phyloP scores from a whole-genome alignment of 202 grass and related monocot species.

The Zizania palustris region DNA sequence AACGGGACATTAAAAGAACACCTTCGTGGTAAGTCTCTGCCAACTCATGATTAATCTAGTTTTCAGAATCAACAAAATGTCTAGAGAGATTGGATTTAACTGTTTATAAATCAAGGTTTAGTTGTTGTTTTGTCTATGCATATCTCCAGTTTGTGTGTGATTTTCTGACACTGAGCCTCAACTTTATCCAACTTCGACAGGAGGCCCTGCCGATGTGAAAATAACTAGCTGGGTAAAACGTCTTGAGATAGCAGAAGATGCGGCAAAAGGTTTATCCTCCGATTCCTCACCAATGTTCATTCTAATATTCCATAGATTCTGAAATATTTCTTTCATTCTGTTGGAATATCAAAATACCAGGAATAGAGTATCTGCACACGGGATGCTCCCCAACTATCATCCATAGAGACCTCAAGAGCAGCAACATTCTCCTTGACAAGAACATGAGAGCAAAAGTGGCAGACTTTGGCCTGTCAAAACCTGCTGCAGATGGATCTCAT shows the following conservation, averaged over 20 bases:
- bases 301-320: conserved; percentile 33
- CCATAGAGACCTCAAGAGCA: conserved; percentile 96
- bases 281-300: neutral
- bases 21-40: conserved; percentile 67
- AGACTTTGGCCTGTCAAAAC: conserved; percentile 95
- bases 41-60: conserved; percentile 22
- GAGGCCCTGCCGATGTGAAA: conserved; percentile 64
- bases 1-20: conserved; percentile 94
- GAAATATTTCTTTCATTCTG: conserved; percentile 5
- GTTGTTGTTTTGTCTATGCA: neutral
- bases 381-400: conserved; percentile 98
- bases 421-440: conserved; percentile 95
- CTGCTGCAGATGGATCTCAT: conserved; percentile 82
- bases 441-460: conserved; percentile 90
- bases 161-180: neutral
- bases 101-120: neutral
- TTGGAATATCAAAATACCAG: conserved; percentile 47
- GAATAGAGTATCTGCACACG: conserved; percentile 96
- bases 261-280: conserved; percentile 74
- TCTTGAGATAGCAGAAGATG: conserved; percentile 97
- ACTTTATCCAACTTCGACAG: conserved; percentile 40
- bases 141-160: conserved; percentile 12
- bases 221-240: conserved; percentile 87
- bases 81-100: too few relatives aligned
- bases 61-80: neutral